Evolutionary conservation across 768 basidiomycete species (phyloP), one percentile per base, ranked within the genome.

Genomic region (Lentinula sp.): DNA sequence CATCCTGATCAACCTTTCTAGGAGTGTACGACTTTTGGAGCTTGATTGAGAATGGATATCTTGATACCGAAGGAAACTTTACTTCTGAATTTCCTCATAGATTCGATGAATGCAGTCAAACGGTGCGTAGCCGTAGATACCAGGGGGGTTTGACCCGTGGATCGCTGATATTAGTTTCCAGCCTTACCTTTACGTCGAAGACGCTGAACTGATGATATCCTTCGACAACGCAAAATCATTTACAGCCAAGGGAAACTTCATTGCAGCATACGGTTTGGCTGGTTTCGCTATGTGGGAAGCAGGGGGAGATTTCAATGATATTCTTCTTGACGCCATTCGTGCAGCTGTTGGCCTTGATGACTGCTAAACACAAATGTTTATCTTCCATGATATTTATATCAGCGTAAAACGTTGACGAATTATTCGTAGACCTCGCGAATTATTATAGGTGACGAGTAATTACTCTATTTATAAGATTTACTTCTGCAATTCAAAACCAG

Each of bases 241-340:
- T 61, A 68, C 73, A 18, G 78, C 77, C 55, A 82, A 90, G 79
- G 81, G 88, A 67, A 63, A 68, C 6, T 90, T 82, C 72, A 85
- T 90, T 66, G 76, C 77, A 61, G 62, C 72, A 18, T 71, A 69
- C 3, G 76, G 77, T 5, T 71, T 91, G 36, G 76, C 74, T 63
- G 90, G 89, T 4, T 90, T 90, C 68, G 71, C 84, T 0, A 83
- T 87, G 73, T 90, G 87, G 87, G 85, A 90, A 65, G 81, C 85
- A 60, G 87, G 84, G 33, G 86, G 88, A 4, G 89, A 90, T 66
- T 79, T 69, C 61, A 61, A 84, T 16, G 72, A 78, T 49, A 78
- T 79, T 63, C 71, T 83, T 45, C 62, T 82, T 10, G 67, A 79
- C 57, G 76, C 79, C 5, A 79, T 80, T 64, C 59, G 66, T 35